A percentile compares a stretch with the other conserved stretches of the same genome.
phyloP scores from a whole-genome alignment of 2,329 filamentous ascomycete genomes.

The Amphichorda felina region DNA sequence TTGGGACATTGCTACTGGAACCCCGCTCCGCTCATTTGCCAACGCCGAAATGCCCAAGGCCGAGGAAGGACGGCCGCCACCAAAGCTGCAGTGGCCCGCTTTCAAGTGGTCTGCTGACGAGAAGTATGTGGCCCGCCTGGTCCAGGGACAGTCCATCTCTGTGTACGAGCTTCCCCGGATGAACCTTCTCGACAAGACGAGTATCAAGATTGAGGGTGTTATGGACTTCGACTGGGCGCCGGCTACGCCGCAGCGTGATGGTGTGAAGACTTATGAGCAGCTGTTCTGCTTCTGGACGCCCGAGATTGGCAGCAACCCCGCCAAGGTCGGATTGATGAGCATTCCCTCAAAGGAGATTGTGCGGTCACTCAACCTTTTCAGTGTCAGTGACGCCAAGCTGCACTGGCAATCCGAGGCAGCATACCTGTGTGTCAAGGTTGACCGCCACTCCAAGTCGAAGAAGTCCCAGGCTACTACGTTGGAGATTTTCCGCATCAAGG shows the following conservation, averaged over 20 bases:
- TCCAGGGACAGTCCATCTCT: slow-evolving; percentile 77
- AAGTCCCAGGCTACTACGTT: slow-evolving; percentile 95
- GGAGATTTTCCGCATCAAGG: slow-evolving; percentile 93
- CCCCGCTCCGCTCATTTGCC: slow-evolving; percentile 85
- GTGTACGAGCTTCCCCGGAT: slow-evolving; percentile 84
- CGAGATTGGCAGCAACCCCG: slow-evolving; percentile 94
- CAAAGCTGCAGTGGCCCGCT: slow-evolving; percentile 94
- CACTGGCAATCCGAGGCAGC: slow-evolving; percentile 96
- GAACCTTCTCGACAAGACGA: slow-evolving; percentile 81
- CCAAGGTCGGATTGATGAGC: slow-evolving; percentile 93
- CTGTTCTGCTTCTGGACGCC: slow-evolving; percentile 98
- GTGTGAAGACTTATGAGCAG: slow-evolving; percentile 87
- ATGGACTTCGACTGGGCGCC: slow-evolving; percentile 98
- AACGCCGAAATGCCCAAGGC: slow-evolving; percentile 66
- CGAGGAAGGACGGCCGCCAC: slow-evolving; percentile 49
- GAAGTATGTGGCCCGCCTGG: slow-evolving; percentile 90
- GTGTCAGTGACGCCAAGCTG: slow-evolving; percentile 91
- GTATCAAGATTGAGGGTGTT: slow-evolving; percentile 92
- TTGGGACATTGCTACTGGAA: slow-evolving; percentile 86
- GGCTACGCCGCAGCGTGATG: slow-evolving; percentile 66
- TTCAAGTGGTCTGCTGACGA: slow-evolving; percentile 99
- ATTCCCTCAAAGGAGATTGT: slow-evolving; percentile 91
- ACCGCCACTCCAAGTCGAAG: slow-evolving; percentile 97
- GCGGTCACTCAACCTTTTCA: slow-evolving; percentile 92
- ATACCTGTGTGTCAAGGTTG: slow-evolving; percentile 97